Evolutionary conservation across 2,329 filamentous ascomycete species (phyloP), one percentile per base, ranked within the genome.

Genomic region (Ceratocystis huliohia): DNA sequence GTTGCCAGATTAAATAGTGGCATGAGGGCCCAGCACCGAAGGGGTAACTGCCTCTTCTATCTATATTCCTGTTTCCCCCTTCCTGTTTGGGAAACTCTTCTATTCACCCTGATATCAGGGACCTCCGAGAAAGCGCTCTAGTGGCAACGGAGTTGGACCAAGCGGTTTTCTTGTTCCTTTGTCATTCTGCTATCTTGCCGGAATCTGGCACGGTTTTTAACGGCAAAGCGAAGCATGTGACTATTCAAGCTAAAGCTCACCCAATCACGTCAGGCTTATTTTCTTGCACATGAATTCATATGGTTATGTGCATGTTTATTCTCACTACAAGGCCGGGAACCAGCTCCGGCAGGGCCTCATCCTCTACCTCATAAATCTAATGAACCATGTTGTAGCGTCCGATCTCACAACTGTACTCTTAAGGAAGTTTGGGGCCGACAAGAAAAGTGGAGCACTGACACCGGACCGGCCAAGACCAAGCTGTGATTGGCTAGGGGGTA

Each of bases 261-360:
- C 28, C 15, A 37, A 37, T 20, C 56, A 59, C 25, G 20, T 7
- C 28, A 33, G 28, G 28, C 17, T 61, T 30, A 17, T 15, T 7
- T 59, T 5, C 22, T 7, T 61, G 64, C 37, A 15, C 13, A 41
- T 41, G 37, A 41, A 13, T 41, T 41, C 37, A 10, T 41, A 1
- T 41, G 37, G 37, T 41, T 41, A 2, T 41, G 37, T 41, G 37
- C 1, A 5, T 41, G 37, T 41, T 13, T 41, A 5, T 15, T 41
- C 37, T 13, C 37, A 13, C 37, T 41, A 10, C 37, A 41, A 13
- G 37, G 44, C 64, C 64, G 64, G 64, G 44, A 65, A 65, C 50
- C 33, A 56, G 64, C 50, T 59, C 64, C 64, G 48, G 64, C 22
- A 48, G 46, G 20, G 33, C 37, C 64, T 57, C 56, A 7, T 41